Evolutionary conservation across 805 yeast species (phyloP), one percentile per base, ranked within the genome.

Genomic region (Teunomyces gatunensis): DNA sequence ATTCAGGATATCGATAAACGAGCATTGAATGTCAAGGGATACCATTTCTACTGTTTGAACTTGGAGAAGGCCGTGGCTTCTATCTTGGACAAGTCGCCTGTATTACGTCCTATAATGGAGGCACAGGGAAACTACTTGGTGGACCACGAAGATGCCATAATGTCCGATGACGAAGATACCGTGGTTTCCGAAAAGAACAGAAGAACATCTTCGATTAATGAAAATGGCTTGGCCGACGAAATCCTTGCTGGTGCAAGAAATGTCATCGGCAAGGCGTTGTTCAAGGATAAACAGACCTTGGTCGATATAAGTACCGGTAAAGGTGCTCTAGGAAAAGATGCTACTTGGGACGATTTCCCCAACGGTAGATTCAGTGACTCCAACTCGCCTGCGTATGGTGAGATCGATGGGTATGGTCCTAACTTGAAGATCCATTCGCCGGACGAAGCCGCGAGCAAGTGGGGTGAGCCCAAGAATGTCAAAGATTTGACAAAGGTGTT

Each of bases 281-380:
- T 39, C 15, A 27, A 39, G 10, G 70, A 63, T 30, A 79, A 80
- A 54, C 79, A 79, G 60, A 80, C 80, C 3, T 75, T 88, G 32
- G 73, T 88, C 33, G 89, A 90, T 5, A 89, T 89, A 35, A 85
- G 94, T 37, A 78, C 86, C 12, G 96, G 96, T 36, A 83, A 85
- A 54, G 96, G 96, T 34, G 79, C 85, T 2, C 61, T 89, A 23
- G 96, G 96, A 30, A 82, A 88, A 58, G 94, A 88, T 64, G 96
- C 96, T 3, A 87, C 91, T 1, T 91, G 98, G 98, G 98, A 91
- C 72, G 98, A 91, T 60, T 91, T 89, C 67, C 94, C 97, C 23
- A 89, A 91, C 67, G 96, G 97, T 62, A 79, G 98, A 70, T 89
- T 89, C 65, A 96, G 97, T 70, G 96, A 90, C 68, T 87, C 96